Conservation (phyloP, 2,329 filamentous ascomycete genomes). For the Nothophoma quercina region DNA sequence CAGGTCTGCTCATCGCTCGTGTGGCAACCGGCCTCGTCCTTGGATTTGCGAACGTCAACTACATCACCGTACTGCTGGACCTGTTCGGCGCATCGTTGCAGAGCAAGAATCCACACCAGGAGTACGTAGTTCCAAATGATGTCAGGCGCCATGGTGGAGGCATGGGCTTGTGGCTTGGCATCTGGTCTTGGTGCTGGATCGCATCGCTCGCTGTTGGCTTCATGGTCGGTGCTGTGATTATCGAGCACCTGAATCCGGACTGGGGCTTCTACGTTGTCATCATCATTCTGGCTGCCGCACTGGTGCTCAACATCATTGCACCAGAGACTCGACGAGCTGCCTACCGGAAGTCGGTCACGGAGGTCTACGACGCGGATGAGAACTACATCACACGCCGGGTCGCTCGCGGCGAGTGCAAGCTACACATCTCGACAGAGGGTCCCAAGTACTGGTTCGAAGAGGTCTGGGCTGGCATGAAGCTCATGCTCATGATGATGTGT, state of each 20-base stretch:
- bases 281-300: constrained; percentile 68
- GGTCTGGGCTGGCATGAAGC: constrained; percentile 71
- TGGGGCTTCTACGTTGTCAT: constrained; percentile 82
- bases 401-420: constrained; percentile 76
- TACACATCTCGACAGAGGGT: constrained; percentile 75
- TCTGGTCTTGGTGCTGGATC: constrained; percentile 75
- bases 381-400: constrained; percentile 61
- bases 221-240: constrained; percentile 73
- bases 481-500: constrained; percentile 74
- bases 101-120: constrained; percentile 75
- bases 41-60: constrained; percentile 81
- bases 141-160: constrained; percentile 78
- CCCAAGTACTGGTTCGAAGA: constrained; percentile 82
- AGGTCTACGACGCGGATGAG: constrained; percentile 59
- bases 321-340: constrained; percentile 76
- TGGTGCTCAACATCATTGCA: constrained; percentile 73
- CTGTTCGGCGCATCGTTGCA: constrained; percentile 79
- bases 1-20: constrained; percentile 69
- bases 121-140: constrained; percentile 71
- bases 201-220: constrained; percentile 77
- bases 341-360: constrained; percentile 72
- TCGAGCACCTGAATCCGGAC: constrained; percentile 67
- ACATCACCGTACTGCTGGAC: constrained; percentile 74
- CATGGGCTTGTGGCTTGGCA: constrained; percentile 75
- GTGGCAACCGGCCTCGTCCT: constrained; percentile 72